Percentiles rank a stretch among this genome's conserved stretches.
Conservation (phyloP, 257 asterid genomes). For the Linderniella brevidens region DNA sequence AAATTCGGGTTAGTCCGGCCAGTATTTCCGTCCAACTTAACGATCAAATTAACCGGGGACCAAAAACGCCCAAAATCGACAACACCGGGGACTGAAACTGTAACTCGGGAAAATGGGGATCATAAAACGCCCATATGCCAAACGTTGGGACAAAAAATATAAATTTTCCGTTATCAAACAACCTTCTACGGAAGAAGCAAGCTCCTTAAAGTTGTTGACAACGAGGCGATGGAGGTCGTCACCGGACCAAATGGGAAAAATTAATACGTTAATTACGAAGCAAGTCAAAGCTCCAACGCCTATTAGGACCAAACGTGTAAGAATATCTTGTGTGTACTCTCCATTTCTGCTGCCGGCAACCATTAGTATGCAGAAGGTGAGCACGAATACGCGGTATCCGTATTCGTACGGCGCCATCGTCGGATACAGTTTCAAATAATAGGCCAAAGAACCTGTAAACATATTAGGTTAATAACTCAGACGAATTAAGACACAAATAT, state of each 20-base stretch:
- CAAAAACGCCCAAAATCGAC: no score
- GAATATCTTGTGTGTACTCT: constrained; percentile 11
- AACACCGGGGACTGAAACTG: no score
- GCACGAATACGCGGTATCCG: constrained; percentile 31
- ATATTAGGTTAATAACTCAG: no score
- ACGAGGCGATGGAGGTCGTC: constrained; percentile 30
- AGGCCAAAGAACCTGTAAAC: constrained; percentile 8
- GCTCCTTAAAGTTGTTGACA: constrained; percentile 28
- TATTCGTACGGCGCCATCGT: constrained; percentile 36
- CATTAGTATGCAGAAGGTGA: constrained; percentile 35
- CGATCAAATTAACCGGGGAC: no score
- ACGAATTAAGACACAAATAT: no score
- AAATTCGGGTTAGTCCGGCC: no score
- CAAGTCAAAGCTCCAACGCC: constrained; percentile 29
- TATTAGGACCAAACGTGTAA: constrained; percentile 26
- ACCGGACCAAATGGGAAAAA: constrained; percentile 41
- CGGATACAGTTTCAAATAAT: constrained; percentile 27
- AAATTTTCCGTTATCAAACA: no score
- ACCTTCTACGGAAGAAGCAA: constrained; percentile 34
- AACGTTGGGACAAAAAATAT: no score
- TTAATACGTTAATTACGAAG: constrained; percentile 18
- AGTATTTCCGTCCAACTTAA: no score
- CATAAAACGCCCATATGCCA: no score
- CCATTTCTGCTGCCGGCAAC: constrained; percentile 27
- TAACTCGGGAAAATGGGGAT: no score